Conservation (phyloP, 2,329 filamentous ascomycete genomes). For the Aspergillus ruber region DNA sequence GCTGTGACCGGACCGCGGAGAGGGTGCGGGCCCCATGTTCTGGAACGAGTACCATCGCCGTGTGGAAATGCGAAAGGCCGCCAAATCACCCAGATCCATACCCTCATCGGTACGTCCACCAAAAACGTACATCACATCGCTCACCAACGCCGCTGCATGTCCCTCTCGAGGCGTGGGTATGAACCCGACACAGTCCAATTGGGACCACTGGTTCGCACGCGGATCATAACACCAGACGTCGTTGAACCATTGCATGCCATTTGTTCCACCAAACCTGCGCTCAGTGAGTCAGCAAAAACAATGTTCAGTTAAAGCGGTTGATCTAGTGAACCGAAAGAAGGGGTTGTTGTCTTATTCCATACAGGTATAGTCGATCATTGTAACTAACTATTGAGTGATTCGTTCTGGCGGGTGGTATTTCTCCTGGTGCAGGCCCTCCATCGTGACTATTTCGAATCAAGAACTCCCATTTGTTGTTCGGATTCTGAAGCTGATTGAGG, state of each 20-base stretch:
- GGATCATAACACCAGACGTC: conserved; percentile 97
- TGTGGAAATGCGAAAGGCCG: conserved; percentile 74
- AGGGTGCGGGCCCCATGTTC: conserved; percentile 96
- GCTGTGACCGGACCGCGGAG: conserved; percentile 87
- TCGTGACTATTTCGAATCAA: conserved; percentile 68
- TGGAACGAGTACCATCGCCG: conserved; percentile 98
- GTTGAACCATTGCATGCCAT: conserved; percentile 96
- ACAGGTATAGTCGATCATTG: conserved; percentile 91
- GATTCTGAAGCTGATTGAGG: conserved; percentile 85
- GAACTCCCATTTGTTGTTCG: conserved; percentile 89
- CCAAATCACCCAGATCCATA: conserved; percentile 83
- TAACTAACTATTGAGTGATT: conserved; percentile 90
- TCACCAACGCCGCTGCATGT: conserved; percentile 85
- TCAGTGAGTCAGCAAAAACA: background rate
- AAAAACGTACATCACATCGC: conserved; percentile 99
- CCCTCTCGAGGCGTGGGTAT: conserved; percentile 91
- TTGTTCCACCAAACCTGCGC: conserved; percentile 86
- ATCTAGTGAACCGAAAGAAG: conserved; percentile 15
- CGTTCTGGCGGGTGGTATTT: conserved; percentile 78
- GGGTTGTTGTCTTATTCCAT: conserved; percentile 32
- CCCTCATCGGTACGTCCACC: conserved; percentile 93
- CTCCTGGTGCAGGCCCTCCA: conserved; percentile 51
- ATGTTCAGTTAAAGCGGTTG: background rate
- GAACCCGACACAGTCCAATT: conserved; percentile 94
- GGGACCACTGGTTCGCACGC: conserved; percentile 71